These are phyloP conservation scores for Pyrenula massariospora DNA, from an alignment of 495 filamentous ascomycete genomes.

Conservation along the genomic window DNA sequence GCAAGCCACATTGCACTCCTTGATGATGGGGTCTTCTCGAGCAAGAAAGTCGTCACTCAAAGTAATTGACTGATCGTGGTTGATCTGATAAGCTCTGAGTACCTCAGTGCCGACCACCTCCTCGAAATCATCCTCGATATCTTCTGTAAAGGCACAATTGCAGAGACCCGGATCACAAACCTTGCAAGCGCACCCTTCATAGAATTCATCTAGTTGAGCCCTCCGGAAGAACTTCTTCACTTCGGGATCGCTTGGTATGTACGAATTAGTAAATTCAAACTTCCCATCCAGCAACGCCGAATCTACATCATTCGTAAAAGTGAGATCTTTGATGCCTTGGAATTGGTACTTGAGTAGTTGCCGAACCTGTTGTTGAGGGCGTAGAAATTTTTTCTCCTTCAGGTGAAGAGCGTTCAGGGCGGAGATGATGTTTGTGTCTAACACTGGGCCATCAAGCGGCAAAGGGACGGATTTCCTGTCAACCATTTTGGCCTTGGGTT, in stretches of 20 bases:
- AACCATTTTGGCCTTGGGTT: not conserved
- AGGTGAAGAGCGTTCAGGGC: not conserved
- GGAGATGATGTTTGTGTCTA: not conserved
- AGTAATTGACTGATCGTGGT: not conserved
- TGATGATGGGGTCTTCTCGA: conserved; percentile 36
- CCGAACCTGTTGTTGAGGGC: not conserved
- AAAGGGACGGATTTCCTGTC: not conserved
- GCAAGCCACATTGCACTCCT: conserved; percentile 73
- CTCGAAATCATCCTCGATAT: conserved; percentile 5
- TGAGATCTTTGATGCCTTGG: not conserved
- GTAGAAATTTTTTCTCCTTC: not conserved
- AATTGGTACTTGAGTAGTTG: not conserved
- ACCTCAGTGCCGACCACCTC: conserved; percentile 4
- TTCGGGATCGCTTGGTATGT: not conserved
- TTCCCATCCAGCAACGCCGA: not conserved
- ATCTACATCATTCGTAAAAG: not conserved
- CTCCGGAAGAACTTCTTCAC: not conserved
- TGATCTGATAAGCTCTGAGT: conserved; percentile 3
- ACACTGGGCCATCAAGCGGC: not conserved
- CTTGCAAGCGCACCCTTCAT: not conserved
- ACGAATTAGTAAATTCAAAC: not conserved
- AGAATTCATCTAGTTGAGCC: not conserved
- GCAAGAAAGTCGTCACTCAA: not conserved
- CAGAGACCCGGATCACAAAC: not conserved
- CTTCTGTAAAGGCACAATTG: not conserved